Percentiles rank a stretch among this genome's conserved stretches.
Evolutionary conservation across 495 filamentous ascomycete species (phyloP).

Genomic region (Xylaria nigripes): DNA sequence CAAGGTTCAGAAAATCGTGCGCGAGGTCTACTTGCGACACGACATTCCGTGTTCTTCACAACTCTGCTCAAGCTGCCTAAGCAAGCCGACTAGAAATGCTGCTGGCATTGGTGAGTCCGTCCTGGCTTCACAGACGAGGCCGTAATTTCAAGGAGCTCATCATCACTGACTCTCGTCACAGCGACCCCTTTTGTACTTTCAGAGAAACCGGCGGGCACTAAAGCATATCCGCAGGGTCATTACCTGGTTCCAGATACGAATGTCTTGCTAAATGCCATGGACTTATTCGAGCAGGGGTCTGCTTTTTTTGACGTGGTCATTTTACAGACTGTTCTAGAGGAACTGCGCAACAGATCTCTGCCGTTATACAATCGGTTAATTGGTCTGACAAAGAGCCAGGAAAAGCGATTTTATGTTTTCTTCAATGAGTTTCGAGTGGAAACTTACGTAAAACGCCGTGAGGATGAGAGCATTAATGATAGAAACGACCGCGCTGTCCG

Average conservation of each 20-base stretch:
- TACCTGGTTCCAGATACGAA: conserved; percentile 97
- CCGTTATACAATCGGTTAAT: conserved; percentile 92
- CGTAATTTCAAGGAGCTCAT: background rate
- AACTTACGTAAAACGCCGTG: conserved; percentile 68
- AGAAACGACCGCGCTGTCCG: conserved; percentile 90
- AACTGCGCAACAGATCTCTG: conserved; percentile 85
- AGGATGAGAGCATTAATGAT: conserved; percentile 88
- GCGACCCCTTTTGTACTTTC: conserved; percentile 80
- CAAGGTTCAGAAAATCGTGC: conserved; percentile 97
- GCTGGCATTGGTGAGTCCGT: conserved; percentile 57
- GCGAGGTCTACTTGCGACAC: conserved; percentile 88
- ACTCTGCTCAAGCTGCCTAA: conserved; percentile 67
- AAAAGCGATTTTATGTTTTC: conserved; percentile 96
- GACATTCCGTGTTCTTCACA: conserved; percentile 97
- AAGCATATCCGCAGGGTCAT: conserved; percentile 72
- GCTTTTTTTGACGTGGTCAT: conserved; percentile 94
- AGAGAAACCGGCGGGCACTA: conserved; percentile 74
- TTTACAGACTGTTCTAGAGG: conserved; percentile 90
- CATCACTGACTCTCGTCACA: conserved; percentile 28
- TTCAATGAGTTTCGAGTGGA: conserved; percentile 97
- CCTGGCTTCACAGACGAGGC: background rate
- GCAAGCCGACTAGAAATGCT: conserved; percentile 65
- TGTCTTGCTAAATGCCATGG: conserved; percentile 90
- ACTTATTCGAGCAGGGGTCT: conserved; percentile 83
- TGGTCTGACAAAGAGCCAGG: conserved; percentile 80